Evolutionary conservation across 352 stramenopile species (phyloP).

Genomic region (Aphanomyces euteiches): DNA sequence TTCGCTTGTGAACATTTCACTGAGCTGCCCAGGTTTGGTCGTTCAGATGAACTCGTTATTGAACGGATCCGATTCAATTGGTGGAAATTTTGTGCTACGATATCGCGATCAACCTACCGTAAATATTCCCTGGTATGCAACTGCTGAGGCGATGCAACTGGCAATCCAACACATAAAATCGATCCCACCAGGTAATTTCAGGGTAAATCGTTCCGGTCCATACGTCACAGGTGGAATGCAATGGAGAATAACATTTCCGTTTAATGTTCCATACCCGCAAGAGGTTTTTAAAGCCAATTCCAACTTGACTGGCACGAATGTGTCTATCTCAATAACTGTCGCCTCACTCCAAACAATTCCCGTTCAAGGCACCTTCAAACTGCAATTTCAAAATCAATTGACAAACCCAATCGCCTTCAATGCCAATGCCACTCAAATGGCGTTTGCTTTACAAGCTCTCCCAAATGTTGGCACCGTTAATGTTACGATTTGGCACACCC

Average conservation of each 20-base stretch:
- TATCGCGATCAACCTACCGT: slow-evolving; percentile 54
- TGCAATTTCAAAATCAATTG: slow-evolving; percentile 36
- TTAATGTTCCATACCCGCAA: slow-evolving; percentile 37
- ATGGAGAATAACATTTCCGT: slow-evolving; percentile 57
- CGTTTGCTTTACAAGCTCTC: slow-evolving; percentile 35
- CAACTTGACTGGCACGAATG: slow-evolving; percentile 42
- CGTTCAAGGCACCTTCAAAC: slow-evolving; percentile 44
- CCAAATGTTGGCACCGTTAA: slow-evolving; percentile 32
- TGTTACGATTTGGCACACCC: slow-evolving; percentile 27
- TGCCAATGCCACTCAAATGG: slow-evolving; percentile 30
- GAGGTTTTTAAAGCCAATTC: slow-evolving; percentile 39
- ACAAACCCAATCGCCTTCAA: slow-evolving; percentile 42
- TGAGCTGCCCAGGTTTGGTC: slow-evolving; percentile 2
- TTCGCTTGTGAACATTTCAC: slow-evolving; percentile 15
- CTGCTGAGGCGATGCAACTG: slow-evolving; percentile 69
- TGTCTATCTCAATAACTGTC: slow-evolving; percentile 38
- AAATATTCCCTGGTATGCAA: slow-evolving; percentile 69
- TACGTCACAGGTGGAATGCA: slow-evolving; percentile 40
- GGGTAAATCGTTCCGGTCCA: slow-evolving; percentile 42
- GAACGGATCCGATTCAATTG: slow-evolving; percentile 41
- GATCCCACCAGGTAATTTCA: slow-evolving; percentile 50
- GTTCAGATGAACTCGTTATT: slow-evolving; percentile 35
- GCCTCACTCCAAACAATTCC: slow-evolving; percentile 39
- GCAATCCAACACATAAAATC: slow-evolving; percentile 64
- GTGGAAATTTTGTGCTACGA: slow-evolving; percentile 46